Evolutionary conservation across 1,284 basidiomycete genomes (phyloP).

Genomic region (Heterobasidion irregulare): DNA sequence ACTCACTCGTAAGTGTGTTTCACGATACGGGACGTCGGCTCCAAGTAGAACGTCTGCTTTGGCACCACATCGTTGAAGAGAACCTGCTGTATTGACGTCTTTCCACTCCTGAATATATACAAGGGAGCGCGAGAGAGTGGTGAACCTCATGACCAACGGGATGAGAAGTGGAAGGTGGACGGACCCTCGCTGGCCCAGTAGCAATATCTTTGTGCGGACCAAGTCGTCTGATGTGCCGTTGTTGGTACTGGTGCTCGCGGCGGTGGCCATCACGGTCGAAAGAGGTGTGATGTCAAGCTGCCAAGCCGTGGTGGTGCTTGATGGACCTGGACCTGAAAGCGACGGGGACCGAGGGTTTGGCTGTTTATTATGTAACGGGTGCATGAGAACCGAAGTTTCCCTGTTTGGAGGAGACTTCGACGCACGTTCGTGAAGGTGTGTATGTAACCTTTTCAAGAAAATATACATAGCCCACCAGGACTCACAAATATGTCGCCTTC

Average conservation of each 20-base stretch:
- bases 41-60: conserved; percentile 89
- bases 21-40: conserved; percentile 73
- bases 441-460: neutral
- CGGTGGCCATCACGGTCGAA: too few species aligned
- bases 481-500: conserved; percentile 1
- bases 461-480: neutral
- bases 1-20: conserved; percentile 80
- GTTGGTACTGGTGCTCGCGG: too few species aligned
- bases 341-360: too few species aligned
- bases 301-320: neutral
- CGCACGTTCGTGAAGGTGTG: neutral
- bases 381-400: neutral
- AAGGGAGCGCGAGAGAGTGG: neutral
- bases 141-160: neutral
- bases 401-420: neutral
- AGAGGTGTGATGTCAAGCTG: neutral
- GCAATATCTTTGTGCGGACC: conserved; percentile 61
- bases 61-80: conserved; percentile 81
- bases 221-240: neutral
- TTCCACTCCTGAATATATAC: conserved; percentile 63
- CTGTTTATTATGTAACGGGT: too few species aligned
- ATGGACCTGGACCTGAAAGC: too few species aligned
- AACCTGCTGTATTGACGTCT: conserved; percentile 88
- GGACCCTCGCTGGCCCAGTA: conserved; percentile 75
- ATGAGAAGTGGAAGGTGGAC: conserved; percentile 8